phyloP scores from a whole-genome alignment of 140 eudicot genomes.

The Anethum foeniculum region DNA sequence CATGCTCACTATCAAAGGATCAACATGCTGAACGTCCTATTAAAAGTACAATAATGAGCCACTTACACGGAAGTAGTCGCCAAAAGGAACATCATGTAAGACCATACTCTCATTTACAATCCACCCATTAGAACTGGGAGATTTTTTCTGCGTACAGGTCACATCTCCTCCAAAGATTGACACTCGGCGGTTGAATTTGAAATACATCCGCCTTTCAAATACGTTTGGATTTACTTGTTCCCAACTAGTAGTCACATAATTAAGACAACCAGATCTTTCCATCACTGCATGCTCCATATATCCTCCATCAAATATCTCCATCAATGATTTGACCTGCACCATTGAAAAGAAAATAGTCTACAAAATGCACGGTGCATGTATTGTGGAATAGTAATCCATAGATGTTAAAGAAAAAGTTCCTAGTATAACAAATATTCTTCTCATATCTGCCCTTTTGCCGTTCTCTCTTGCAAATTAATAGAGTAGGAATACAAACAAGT shows the following conservation, averaged over 20 bases:
- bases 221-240: conserved; percentile 28
- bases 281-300: conserved; percentile 65
- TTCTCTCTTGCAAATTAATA: neutral
- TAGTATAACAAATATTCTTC: neutral
- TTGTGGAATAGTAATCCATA: neutral
- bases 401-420: neutral
- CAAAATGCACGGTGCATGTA: conserved; percentile 1
- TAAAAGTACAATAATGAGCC: neutral
- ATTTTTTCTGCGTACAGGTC: conserved; percentile 59
- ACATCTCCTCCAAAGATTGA: conserved; percentile 92
- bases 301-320: conserved; percentile 79
- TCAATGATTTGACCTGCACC: conserved; percentile 48
- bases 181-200: conserved; percentile 51
- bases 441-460: neutral
- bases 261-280: conserved; percentile 62
- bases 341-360: neutral
- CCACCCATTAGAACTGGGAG: conserved; percentile 46
- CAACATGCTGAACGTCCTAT: neutral
- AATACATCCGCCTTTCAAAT: conserved; percentile 52
- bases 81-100: conserved; percentile 68
- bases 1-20: neutral
- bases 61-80: conserved; percentile 71
- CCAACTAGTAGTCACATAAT: conserved; percentile 65
- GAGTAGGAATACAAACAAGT: neutral
- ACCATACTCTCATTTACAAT: conserved; percentile 57